phyloP scores from a whole-genome alignment of 1,139 yeast genomes.

The Hansenula anomala region DNA sequence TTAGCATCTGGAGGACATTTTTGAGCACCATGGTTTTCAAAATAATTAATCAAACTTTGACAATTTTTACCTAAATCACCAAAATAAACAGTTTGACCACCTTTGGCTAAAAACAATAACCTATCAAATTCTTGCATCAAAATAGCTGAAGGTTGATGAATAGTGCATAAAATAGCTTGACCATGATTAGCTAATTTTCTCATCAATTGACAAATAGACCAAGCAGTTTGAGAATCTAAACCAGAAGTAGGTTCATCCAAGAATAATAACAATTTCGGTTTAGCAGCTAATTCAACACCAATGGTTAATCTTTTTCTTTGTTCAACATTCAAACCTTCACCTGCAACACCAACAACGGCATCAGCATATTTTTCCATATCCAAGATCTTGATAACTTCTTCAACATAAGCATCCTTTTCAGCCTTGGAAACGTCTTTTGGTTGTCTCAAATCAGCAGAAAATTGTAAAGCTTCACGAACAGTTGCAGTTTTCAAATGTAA shows the following conservation, averaged over 20 bases:
- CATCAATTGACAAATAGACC: constrained; percentile 77
- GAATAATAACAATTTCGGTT: constrained; percentile 74
- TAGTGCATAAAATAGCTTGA: constrained; percentile 79
- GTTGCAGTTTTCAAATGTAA: constrained; percentile 69
- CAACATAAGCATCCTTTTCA: constrained; percentile 70
- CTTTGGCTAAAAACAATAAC: constrained; percentile 62
- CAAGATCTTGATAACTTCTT: constrained; percentile 59
- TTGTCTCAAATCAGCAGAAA: constrained; percentile 73
- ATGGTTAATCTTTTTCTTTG: constrained; percentile 82
- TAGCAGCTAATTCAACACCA: constrained; percentile 86
- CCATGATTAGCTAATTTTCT: constrained; percentile 73
- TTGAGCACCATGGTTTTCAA: constrained; percentile 65
- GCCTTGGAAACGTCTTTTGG: constrained; percentile 45
- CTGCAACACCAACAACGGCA: constrained; percentile 81
- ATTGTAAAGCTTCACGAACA: constrained; percentile 72
- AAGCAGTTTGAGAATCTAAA: constrained; percentile 86
- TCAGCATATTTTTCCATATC: constrained; percentile 75
- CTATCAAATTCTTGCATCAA: constrained; percentile 76
- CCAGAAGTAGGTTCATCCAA: constrained; percentile 95
- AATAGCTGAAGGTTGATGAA: constrained; percentile 80
- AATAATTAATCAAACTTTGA: constrained; percentile 55
- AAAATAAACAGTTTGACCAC: constrained; percentile 77
- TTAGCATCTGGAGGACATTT: constrained; percentile 64
- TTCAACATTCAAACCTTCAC: constrained; percentile 77
- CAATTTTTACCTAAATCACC: constrained; percentile 75